These are phyloP conservation scores for Agarophyton chilense DNA, from an alignment of 23 red algal genomes.

Conservation along the genomic window DNA sequence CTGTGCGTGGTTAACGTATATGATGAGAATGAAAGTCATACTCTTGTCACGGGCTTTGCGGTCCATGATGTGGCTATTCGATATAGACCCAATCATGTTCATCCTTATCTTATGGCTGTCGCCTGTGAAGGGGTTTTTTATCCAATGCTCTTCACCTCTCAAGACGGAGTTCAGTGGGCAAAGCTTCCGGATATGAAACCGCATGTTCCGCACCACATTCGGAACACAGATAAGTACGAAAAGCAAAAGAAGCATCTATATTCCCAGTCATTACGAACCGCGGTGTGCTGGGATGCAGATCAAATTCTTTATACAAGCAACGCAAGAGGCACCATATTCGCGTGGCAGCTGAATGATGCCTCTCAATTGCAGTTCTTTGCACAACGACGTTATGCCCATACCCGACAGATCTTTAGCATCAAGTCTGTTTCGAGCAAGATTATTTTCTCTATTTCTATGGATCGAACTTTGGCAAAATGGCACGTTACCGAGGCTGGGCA, in stretches of 20 bases:
- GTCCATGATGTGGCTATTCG: constrained; percentile 1
- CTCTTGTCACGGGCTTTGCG: not conserved
- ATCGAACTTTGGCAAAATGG: constrained; percentile 44
- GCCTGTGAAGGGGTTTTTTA: not conserved
- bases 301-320: not conserved
- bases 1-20: not conserved
- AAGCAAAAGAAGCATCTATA: not conserved
- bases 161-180: not conserved
- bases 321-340: constrained; percentile 14
- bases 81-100: not conserved
- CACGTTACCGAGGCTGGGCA: not conserved
- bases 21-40: not conserved
- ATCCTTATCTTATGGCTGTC: constrained; percentile 14
- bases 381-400: constrained; percentile 37
- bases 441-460: constrained; percentile 40
- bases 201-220: not conserved
- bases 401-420: constrained; percentile 31
- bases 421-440: not conserved
- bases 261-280: not conserved
- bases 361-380: not conserved
- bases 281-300: not conserved
- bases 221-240: not conserved
- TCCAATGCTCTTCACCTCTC: constrained; percentile 5
- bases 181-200: not conserved
- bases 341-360: not conserved